Evolutionary conservation across 331 rosid genomes (phyloP), one percentile per base, ranked within the genome.

Genomic region (Malus hybrid): DNA sequence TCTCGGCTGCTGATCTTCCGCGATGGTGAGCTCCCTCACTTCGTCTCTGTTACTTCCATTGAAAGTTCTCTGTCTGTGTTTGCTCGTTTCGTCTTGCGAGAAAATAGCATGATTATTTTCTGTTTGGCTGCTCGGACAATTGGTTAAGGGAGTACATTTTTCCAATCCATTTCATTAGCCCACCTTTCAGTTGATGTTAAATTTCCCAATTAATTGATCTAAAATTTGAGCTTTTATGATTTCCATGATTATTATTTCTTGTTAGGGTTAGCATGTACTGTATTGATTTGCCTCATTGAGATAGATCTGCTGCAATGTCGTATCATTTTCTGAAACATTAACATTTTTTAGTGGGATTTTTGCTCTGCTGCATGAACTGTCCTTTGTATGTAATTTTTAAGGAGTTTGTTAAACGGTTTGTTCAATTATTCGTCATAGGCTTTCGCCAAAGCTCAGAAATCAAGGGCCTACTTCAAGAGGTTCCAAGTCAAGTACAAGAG

Each of bases 401-500:
- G 7, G 42, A 42, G n/a, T 18, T 6, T 13, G 34, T 19, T 0
- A 27, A 61, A n/a, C 7, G 24, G 19, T 20, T 52, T 52, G 36
- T n/a, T 61, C 2, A 9, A 13, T 70, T 39, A 3, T 74, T 10
- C 3, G 7, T 36, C 24, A 10, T 16, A 88, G 93, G 96, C 20
- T 6, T 90, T 57, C 42, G 88, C 81, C 36, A 88, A 85, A 80
- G 66, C 93, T 56, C 93, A 83, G 36, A 90, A 90, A 55, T 19
- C 88, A 11, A 86, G 39, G 83, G 88, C 96, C 20, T 90, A 88
- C 74, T 90, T 71, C 81, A 90, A 90, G 85, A 78, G 96, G 33
- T 90, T 61, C 28, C 96, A 90, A 74, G 96, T 90, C 33, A 90
- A 90, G 79, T 88, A 82, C 13, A 89, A 86, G 87, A 85, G 94